These are phyloP conservation scores for Apiotrichum veenhuisii DNA, from an alignment of 1,284 basidiomycete species.

Conservation along the genomic window DNA sequence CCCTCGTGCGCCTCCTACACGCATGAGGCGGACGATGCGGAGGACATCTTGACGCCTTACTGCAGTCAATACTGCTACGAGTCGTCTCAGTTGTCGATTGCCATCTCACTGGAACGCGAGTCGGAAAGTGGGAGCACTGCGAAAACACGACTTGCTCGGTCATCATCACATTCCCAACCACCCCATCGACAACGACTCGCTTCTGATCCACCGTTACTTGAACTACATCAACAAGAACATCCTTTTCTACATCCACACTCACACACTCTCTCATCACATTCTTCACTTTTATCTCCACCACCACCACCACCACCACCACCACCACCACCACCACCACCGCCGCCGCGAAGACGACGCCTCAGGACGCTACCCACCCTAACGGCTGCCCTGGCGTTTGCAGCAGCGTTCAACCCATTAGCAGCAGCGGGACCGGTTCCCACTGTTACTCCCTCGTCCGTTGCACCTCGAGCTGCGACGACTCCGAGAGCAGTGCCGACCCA, in stretches of 20 bases:
- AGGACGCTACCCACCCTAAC: background rate
- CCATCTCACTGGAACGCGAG: background rate
- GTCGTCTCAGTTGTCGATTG: background rate
- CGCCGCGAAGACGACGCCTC: background rate
- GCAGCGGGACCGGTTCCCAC: slow-evolving; percentile 2
- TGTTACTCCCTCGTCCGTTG: background rate
- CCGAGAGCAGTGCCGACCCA: background rate
- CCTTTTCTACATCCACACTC: background rate
- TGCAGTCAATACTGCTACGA: background rate
- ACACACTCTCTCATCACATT: background rate
- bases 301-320: background rate
- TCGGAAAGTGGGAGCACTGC: no score
- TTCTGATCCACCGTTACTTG: background rate
- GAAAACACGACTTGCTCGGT: no score
- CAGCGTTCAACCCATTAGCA: slow-evolving; percentile 2
- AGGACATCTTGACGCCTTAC: background rate
- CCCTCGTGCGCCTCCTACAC: slow-evolving; percentile 4
- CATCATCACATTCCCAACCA: background rate
- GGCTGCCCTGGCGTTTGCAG: background rate
- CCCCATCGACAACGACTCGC: background rate
- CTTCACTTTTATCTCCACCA: background rate
- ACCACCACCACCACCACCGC: background rate
- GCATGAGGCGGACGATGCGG: background rate
- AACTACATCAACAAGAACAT: background rate
- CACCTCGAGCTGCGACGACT: no score